These are phyloP conservation scores for Ceratocystiopsis sp. DNA, from an alignment of 2,329 filamentous ascomycete species.

Conservation along the genomic window DNA sequence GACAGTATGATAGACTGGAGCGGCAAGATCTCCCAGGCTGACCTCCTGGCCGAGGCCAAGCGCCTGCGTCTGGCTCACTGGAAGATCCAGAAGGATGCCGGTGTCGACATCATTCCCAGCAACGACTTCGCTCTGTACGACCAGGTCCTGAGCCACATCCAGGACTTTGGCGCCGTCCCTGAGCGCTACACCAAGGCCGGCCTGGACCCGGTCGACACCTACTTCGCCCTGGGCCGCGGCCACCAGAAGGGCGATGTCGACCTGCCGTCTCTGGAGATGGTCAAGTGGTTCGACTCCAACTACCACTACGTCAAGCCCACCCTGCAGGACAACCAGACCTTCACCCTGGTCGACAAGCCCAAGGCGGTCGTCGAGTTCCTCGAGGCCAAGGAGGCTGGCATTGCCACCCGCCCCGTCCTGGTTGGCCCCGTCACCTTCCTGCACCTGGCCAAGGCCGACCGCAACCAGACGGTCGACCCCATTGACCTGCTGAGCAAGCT, in stretches of 20 bases:
- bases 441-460: conserved; percentile 93
- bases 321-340: conserved; percentile 89
- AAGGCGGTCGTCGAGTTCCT: conserved; percentile 92
- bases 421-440: conserved; percentile 96
- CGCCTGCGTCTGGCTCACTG: conserved; percentile 91
- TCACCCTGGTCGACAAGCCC: conserved; percentile 72
- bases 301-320: conserved; percentile 99
- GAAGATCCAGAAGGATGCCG: conserved; percentile 98
- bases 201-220: conserved; percentile 80
- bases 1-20: conserved; percentile 48
- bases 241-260: conserved; percentile 91
- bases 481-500: conserved; percentile 90
- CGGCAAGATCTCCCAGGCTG: conserved; percentile 81
- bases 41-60: conserved; percentile 90
- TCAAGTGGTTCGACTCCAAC: conserved; percentile 99
- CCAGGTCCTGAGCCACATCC: conserved; percentile 93
- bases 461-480: conserved; percentile 80
- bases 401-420: conserved; percentile 82
- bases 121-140: conserved; percentile 99
- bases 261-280: conserved; percentile 93
- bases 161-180: conserved; percentile 86
- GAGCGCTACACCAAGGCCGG: conserved; percentile 86
- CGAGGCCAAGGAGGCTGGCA: conserved; percentile 95
- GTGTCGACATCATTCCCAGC: conserved; percentile 94
- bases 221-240: conserved; percentile 99